A percentile compares a stretch with the other conserved stretches of the same genome.
phyloP scores from a whole-genome alignment of 805 yeast genomes.

The Torulaspora quercuum region DNA sequence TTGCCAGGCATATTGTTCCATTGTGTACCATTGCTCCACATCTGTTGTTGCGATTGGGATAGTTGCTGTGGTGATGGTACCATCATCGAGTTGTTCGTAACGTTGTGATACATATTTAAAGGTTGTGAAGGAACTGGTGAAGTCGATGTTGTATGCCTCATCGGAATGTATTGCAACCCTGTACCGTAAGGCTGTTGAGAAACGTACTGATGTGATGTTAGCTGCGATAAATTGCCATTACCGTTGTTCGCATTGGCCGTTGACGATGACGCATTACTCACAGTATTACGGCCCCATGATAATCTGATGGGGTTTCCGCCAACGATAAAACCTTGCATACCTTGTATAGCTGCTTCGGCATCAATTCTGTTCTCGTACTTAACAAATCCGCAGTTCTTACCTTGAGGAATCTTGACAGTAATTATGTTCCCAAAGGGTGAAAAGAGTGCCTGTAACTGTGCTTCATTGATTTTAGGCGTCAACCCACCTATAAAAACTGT shows the following conservation, averaged over 20 bases:
- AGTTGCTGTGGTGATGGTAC: conserved; percentile 9
- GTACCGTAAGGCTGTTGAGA: conserved; percentile 10
- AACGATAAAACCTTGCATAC: conserved; percentile 74
- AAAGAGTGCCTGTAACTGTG: conserved; percentile 56
- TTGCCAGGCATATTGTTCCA: conserved; percentile 9
- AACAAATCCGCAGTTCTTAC: conserved; percentile 78
- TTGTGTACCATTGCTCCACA: conserved; percentile 10
- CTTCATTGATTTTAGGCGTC: conserved; percentile 58
- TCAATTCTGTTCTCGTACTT: conserved; percentile 63
- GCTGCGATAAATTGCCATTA: conserved; percentile 3
- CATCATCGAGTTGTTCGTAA: conserved; percentile 8
- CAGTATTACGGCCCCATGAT: conserved; percentile 62
- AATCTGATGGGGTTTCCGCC: conserved; percentile 71
- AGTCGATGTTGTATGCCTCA: conserved; percentile 12
- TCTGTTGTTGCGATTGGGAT: conserved; percentile 9
- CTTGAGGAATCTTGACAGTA: conserved; percentile 71
- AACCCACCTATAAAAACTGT: conserved; percentile 79
- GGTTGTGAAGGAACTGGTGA: conserved; percentile 13
- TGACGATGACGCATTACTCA: conserved; percentile 6
- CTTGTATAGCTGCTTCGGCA: conserved; percentile 73
- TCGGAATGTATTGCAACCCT: conserved; percentile 10
- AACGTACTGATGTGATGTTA: conserved; percentile 9
- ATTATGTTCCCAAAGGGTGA: conserved; percentile 69
- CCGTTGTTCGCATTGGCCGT: not conserved
- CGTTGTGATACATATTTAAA: conserved; percentile 13